These are phyloP conservation scores for Saussurea involucrata DNA, from an alignment of 129 eudicot genomes.

Conservation along the genomic window DNA sequence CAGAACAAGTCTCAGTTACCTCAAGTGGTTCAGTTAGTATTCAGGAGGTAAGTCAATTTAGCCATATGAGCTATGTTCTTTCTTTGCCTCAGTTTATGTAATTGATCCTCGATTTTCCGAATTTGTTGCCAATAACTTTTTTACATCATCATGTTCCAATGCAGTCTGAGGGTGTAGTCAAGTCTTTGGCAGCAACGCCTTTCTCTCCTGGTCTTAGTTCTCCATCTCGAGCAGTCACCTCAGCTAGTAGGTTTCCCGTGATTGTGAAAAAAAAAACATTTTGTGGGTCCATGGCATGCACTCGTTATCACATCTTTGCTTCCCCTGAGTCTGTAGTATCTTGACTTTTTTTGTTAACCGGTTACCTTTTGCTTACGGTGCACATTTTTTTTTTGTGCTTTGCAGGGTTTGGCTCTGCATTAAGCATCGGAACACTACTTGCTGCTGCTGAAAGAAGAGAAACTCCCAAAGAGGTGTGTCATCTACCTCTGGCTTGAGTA, in stretches of 20 bases:
- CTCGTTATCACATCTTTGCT: background rate
- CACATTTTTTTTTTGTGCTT: background rate
- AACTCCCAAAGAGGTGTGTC: constrained; percentile 52
- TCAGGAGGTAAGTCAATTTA: constrained; percentile 41
- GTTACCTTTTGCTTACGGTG: background rate
- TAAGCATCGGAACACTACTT: constrained; percentile 61
- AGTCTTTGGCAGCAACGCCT: constrained; percentile 27
- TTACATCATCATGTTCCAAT: background rate
- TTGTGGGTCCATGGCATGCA: background rate
- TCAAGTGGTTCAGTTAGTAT: constrained; percentile 34
- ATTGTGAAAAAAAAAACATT: background rate
- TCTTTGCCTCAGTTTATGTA: background rate
- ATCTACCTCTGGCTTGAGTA: background rate
- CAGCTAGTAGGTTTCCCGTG: constrained; percentile 43
- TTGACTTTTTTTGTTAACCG: background rate
- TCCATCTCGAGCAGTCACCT: constrained; percentile 38
- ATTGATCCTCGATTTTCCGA: background rate
- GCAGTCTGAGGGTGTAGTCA: constrained; percentile 37
- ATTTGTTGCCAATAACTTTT: background rate
- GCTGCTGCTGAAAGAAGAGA: constrained; percentile 73
- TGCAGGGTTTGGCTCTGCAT: constrained; percentile 74
- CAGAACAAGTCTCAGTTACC: constrained; percentile 32
- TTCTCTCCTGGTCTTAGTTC: constrained; percentile 43
- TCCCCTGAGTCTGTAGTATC: background rate
- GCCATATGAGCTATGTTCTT: background rate